A percentile compares a stretch with the other conserved stretches of the same genome.
Conservation (phyloP, 202 grass and related monocot genomes). For the Panicum hallii region DNA sequence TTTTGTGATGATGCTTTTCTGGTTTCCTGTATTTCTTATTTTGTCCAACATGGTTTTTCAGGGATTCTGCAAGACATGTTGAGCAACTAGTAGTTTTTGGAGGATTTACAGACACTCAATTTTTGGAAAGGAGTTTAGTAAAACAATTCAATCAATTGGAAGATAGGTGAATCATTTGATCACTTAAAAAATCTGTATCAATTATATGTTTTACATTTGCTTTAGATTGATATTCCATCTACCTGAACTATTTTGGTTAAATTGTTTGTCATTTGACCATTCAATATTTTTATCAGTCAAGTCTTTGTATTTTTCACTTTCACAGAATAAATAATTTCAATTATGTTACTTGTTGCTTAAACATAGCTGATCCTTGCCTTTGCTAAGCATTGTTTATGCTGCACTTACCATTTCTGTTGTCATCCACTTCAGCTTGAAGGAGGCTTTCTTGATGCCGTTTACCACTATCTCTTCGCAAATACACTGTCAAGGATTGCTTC, state of each 20-base stretch:
- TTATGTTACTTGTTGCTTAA: conserved; percentile 37
- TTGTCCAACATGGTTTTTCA: conserved; percentile 49
- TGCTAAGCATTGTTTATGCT: conserved; percentile 15
- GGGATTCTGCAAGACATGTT: conserved; percentile 65
- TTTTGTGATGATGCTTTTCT: conserved; percentile 18
- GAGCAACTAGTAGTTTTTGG: conserved; percentile 82
- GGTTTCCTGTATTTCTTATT: conserved; percentile 35
- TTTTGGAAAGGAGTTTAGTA: conserved; percentile 79
- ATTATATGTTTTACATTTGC: background rate
- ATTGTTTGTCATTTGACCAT: conserved; percentile 16
- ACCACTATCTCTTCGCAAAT: conserved; percentile 81
- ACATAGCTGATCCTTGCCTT: background rate
- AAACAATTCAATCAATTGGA: conserved; percentile 86
- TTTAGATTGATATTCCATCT: conserved; percentile 16
- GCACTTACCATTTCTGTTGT: conserved; percentile 33
- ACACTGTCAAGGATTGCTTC: conserved; percentile 74
- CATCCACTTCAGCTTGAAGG: conserved; percentile 81
- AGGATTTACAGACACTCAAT: conserved; percentile 78
- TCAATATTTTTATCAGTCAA: conserved; percentile 28
- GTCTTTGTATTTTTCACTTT: conserved; percentile 28
- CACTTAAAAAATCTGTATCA: conserved; percentile 24
- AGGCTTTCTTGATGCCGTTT: conserved; percentile 90
- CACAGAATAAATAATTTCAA: conserved; percentile 5
- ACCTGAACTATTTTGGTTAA: background rate
- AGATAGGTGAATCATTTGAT: conserved; percentile 60